Evolutionary conservation across 768 basidiomycete species (phyloP).

Genomic region (Lactarius hengduanensis): DNA sequence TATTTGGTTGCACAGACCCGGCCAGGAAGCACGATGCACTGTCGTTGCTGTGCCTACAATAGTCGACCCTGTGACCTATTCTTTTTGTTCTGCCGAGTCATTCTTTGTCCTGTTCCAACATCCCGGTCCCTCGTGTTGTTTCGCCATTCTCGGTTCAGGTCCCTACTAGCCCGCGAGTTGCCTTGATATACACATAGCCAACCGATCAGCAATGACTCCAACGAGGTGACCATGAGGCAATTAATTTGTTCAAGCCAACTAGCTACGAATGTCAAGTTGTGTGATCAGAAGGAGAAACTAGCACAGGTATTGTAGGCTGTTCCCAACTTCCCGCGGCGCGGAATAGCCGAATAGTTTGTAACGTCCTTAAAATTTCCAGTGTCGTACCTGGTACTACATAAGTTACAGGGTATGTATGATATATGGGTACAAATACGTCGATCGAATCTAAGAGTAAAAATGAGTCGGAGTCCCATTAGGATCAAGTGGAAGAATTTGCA

Average conservation of each 20-base stretch:
- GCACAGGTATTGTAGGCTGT: background rate
- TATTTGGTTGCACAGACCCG: constrained; percentile 30
- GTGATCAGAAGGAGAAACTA: background rate
- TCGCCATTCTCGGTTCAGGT: background rate
- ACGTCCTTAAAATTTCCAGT: background rate
- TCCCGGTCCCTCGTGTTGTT: background rate
- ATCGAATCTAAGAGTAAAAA: constrained; percentile 9
- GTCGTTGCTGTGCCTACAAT: constrained; percentile 31
- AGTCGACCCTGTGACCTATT: background rate
- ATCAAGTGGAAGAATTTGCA: constrained; percentile 8
- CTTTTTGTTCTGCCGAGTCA: background rate
- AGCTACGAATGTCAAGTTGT: background rate
- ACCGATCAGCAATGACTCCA: background rate
- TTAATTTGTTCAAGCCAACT: background rate
- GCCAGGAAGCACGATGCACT: constrained; percentile 23
- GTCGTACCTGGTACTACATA: constrained; percentile 3
- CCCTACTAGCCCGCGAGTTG: background rate
- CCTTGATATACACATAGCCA: background rate
- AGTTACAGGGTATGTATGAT: constrained; percentile 10
- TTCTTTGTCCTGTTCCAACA: background rate
- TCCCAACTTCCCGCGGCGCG: background rate
- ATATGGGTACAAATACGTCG: constrained; percentile 7
- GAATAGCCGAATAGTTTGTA: background rate
- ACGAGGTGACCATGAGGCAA: background rate
- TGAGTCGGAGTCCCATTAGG: background rate